Evolutionary conservation across 2,329 filamentous ascomycete species (phyloP).

Genomic region (Penicillium sp.): DNA sequence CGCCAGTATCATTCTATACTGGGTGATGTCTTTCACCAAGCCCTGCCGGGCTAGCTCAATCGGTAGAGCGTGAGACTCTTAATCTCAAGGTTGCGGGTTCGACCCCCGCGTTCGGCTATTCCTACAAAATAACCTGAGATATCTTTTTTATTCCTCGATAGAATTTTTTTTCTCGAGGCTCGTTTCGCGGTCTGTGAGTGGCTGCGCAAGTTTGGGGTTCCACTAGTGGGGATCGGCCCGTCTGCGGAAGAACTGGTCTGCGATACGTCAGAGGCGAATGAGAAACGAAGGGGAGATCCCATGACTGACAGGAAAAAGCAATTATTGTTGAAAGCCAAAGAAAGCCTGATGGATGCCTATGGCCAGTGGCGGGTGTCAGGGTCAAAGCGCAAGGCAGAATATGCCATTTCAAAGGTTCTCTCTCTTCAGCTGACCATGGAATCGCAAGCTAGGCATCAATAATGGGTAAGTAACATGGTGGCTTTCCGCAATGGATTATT

Average conservation of each 20-base stretch:
- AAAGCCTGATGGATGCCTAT: background rate
- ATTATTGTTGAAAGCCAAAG: background rate
- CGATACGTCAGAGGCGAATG: background rate
- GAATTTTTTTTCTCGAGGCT: conserved; percentile 8
- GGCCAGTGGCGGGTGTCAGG: conserved; percentile 9
- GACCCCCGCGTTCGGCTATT: conserved; percentile 43
- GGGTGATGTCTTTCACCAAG: conserved; percentile 6
- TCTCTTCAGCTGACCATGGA: conserved; percentile 12
- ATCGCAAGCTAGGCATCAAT: conserved; percentile 4
- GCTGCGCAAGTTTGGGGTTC: background rate
- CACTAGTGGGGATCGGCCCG: conserved; percentile 16
- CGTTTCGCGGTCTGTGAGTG: conserved; percentile 8
- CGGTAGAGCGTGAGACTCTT: conserved; percentile 53
- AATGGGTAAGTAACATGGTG: background rate
- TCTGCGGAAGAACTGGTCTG: conserved; percentile 1
- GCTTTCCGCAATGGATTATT: background rate
- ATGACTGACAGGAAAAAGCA: background rate
- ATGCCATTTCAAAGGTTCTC: conserved; percentile 9
- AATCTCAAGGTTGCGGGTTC: conserved; percentile 45
- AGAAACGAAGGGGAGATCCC: background rate
- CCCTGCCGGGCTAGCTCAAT: conserved; percentile 51
- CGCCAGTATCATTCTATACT: background rate
- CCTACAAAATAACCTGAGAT: conserved; percentile 20
- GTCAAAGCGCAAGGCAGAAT: conserved; percentile 24
- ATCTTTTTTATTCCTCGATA: conserved; percentile 16